These are phyloP conservation scores for Conticribra guillardii DNA, from an alignment of 108 stramenopile species.

Conservation along the genomic window DNA sequence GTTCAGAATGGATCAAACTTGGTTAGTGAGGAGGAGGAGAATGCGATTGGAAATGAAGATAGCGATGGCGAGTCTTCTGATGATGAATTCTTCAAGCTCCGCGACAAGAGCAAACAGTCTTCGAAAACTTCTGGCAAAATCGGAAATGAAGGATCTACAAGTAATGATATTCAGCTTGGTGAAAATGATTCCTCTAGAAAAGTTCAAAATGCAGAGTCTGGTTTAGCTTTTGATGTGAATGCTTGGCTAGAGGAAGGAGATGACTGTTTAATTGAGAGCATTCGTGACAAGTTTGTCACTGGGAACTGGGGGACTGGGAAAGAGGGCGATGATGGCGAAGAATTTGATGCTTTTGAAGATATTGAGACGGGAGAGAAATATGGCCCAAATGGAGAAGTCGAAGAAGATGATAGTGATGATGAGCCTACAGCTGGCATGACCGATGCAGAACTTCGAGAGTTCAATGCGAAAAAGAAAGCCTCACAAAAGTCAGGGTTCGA, in stretches of 20 bases:
- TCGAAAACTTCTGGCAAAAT: slow-evolving; percentile 20
- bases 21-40: slow-evolving; percentile 48
- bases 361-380: slow-evolving; percentile 89
- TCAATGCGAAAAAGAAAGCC: slow-evolving; percentile 83
- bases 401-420: slow-evolving; percentile 56
- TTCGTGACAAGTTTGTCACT: slow-evolving; percentile 94
- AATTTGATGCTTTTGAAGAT: slow-evolving; percentile 94
- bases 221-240: slow-evolving; percentile 51
- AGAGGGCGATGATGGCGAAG: slow-evolving; percentile 54
- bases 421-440: slow-evolving; percentile 73
- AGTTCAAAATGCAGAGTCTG: slow-evolving; percentile 18
- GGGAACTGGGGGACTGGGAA: slow-evolving; percentile 84
- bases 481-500: slow-evolving; percentile 81
- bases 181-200: slow-evolving; percentile 76
- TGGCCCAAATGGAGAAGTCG: slow-evolving; percentile 66
- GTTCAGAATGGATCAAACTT: slow-evolving; percentile 9
- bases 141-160: slow-evolving; percentile 35
- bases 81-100: slow-evolving; percentile 64
- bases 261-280: slow-evolving; percentile 75
- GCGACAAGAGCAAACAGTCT: slow-evolving; percentile 33
- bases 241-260: slow-evolving; percentile 82
- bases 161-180: slow-evolving; percentile 54
- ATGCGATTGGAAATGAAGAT: slow-evolving; percentile 48
- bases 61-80: slow-evolving; percentile 55
- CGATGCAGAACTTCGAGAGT: slow-evolving; percentile 84